Evolutionary conservation across 441 rosid genomes (phyloP), one percentile per base, ranked within the genome.

Genomic region (Pelargonium fulgidum): DNA sequence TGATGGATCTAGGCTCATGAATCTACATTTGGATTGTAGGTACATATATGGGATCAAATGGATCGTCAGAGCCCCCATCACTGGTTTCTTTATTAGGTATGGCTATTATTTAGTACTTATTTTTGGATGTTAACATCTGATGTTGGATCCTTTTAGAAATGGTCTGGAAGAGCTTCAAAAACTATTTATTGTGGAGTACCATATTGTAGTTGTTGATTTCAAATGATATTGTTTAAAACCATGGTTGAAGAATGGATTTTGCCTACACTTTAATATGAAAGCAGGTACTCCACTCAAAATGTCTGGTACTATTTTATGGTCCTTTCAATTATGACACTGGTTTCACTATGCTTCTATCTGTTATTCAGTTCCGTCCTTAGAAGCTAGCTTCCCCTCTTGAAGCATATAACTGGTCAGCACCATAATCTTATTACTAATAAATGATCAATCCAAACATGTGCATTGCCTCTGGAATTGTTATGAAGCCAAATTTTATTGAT

Each of bases 71-170:
- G 75, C 79, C 87, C 44, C 96, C 99, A 0, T 89, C 99, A 29
- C 75, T 93, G 68, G 81, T 89, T 67, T 82, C 96, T 72, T 86
- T 93, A 80, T 78, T 91, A 83, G 96, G 97, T 93, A 89, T 47
- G 16, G 12, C 61, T 66, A 22, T 14, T 36, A 65, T 61, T 33
- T 41, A 1, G 29, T 24, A 2, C 19, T 45, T 65, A 12, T 13
- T 44, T 65, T 44, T 39, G 22, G 13, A 29, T 14, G 45, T 29
- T 20, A 48, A 66, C 13, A 7, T 44, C 11, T 44, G 48, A 8
- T 44, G 48, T 44, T 8, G 48, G 48, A 44, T 44, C 13, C 48
- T 44, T 7, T 8, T 44, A 44, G 48, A 44, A 44, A 44, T 44
- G 48, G 48, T 2, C 10, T 44, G 48, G 5, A 44, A 11, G 48